phyloP scores from a whole-genome alignment of 805 yeast species.

The Candida insectorum region DNA sequence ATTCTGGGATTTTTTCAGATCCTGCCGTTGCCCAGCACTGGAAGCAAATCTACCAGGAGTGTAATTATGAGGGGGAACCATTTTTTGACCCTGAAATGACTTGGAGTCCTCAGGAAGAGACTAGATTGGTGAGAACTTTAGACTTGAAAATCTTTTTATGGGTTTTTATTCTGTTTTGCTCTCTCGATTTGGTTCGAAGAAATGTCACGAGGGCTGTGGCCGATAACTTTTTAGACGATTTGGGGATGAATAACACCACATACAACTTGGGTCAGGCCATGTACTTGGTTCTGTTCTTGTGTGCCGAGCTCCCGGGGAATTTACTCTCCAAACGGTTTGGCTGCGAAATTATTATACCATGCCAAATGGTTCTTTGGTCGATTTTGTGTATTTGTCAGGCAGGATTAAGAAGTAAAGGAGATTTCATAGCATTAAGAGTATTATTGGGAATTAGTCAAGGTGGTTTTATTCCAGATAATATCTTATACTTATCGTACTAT shows the following conservation, averaged over 20 bases:
- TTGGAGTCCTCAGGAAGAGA: constrained; percentile 56
- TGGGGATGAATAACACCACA: constrained; percentile 52
- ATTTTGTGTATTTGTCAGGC: constrained; percentile 53
- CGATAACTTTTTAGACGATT: constrained; percentile 52
- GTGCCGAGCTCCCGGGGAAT: constrained; percentile 65
- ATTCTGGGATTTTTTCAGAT: constrained; percentile 32
- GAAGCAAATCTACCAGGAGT: constrained; percentile 40
- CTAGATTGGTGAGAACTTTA: constrained; percentile 44
- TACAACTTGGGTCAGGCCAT: constrained; percentile 59
- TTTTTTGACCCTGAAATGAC: constrained; percentile 55
- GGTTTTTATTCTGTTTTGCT: constrained; percentile 58
- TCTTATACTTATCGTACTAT: constrained; percentile 64
- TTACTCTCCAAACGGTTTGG: constrained; percentile 62
- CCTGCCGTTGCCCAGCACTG: constrained; percentile 47
- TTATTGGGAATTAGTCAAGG: constrained; percentile 61
- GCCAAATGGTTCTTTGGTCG: constrained; percentile 56
- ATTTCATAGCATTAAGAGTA: constrained; percentile 48
- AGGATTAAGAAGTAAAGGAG: constrained; percentile 34
- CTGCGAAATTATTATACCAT: constrained; percentile 60
- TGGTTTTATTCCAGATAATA: constrained; percentile 65
- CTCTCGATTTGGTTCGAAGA: constrained; percentile 56
- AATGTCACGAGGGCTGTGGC: constrained; percentile 58
- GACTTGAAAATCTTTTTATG: constrained; percentile 55
- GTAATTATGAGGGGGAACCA: constrained; percentile 52
- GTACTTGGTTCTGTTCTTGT: constrained; percentile 48